These are phyloP conservation scores for Eutrema heterophyllum DNA, from an alignment of 345 rosid species.

Conservation along the genomic window DNA sequence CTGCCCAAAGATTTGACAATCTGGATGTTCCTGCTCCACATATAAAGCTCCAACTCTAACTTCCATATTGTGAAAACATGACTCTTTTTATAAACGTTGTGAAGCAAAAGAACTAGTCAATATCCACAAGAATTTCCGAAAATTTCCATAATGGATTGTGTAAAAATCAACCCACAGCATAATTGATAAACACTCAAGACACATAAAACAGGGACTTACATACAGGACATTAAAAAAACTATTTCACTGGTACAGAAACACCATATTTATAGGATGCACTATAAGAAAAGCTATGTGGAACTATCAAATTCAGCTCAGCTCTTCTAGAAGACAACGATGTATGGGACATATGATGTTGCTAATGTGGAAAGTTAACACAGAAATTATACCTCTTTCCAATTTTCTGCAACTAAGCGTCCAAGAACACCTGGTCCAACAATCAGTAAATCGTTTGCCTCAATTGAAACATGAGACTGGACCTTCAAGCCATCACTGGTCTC, in stretches of 20 bases:
- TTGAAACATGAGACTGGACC: conserved; percentile 39
- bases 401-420: conserved; percentile 88
- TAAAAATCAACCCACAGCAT: background rate
- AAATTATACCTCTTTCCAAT: conserved; percentile 68
- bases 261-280: background rate
- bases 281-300: background rate
- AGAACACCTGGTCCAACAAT: conserved; percentile 97
- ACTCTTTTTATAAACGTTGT: background rate
- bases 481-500: conserved; percentile 43
- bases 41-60: conserved; percentile 16
- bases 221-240: background rate
- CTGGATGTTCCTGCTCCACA: conserved; percentile 67
- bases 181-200: background rate
- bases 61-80: background rate
- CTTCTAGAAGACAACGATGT: background rate
- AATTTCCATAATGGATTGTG: background rate
- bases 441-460: conserved; percentile 69
- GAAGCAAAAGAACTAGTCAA: background rate
- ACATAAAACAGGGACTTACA: background rate
- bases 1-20: conserved; percentile 74
- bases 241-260: background rate
- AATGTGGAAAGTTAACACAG: background rate
- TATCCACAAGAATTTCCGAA: background rate
- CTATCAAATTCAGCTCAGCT: background rate
- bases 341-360: background rate